Base-by-base conservation (phyloP, 352 stramenopile genomes). In the Pythium plurisporium region DNA sequence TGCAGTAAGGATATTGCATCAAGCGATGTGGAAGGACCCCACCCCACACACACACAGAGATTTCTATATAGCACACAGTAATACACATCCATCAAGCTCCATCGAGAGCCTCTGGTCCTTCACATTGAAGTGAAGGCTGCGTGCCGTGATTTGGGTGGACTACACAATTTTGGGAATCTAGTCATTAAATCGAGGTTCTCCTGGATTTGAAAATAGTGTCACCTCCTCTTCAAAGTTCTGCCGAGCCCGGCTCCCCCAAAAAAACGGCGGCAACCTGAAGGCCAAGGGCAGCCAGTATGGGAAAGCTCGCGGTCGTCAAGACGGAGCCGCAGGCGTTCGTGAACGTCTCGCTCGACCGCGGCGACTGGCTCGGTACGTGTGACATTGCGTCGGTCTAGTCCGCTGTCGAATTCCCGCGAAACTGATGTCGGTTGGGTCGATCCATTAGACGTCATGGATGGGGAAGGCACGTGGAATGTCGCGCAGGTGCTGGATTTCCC, bases 381-480 rank as follows among this genome's bases (percentile, higher is more conserved):
- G 4, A n/a, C 15, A 20, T 27, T 44, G 12, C n/a, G 23, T 20
- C 26, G 38, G 17, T 23, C 15, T 27, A 25, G 26, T 9, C 9
- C 38, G 6, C 12, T n/a, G 19, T 15, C 26, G 23, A 27, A 19
- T 27, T 44, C n/a, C n/a, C n/a, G n/a, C n/a, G n/a, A n/a, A 12
- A 43, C 25, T 51, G 31, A 25, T 17, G 12, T 23, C 7, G n/a
- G 15, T 9, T 46, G 31, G 3, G 22, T 43, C 9, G 19, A 17
- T 22, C 7, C 7, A 26, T 5, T 37, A 89, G 79, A 89, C 46
- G 77, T 86, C 3, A 55, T 89, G 66, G 76, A 89, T 44, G 41
- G 50, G 45, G 76, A 83, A 50, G 79, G 75, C 19, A 69, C 82
- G 33, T 89, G 79, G 79, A 89, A 89, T 44, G 76, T 86, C 20